Evolutionary conservation across 1,284 basidiomycete species (phyloP).

Genomic region (Trichosporon asahii): DNA sequence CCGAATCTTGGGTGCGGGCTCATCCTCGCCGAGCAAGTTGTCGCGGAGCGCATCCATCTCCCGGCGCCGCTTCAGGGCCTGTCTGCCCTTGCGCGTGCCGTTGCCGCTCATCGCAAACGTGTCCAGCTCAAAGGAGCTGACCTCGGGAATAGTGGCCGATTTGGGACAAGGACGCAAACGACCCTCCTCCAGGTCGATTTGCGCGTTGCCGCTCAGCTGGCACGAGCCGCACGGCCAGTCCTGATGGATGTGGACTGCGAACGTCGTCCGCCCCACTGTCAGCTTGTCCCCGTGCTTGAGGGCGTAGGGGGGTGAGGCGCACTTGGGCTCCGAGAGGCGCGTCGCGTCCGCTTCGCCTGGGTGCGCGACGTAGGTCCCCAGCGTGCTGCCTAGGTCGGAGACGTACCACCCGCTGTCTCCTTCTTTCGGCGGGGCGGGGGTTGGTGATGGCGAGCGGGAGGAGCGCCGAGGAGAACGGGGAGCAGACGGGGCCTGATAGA

Average conservation of each 20-base stretch:
- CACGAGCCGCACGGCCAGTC: conserved; percentile 49
- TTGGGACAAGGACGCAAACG: neutral
- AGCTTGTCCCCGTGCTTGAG: conserved; percentile 36
- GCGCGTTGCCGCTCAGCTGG: conserved; percentile 31
- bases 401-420: conserved; percentile 40
- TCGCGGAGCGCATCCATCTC: conserved; percentile 40
- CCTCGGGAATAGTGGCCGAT: neutral
- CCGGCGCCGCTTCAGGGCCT: conserved; percentile 23
- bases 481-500: neutral
- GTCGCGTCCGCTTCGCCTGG: conserved; percentile 19
- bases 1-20: neutral
- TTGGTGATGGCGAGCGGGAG: neutral
- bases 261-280: conserved; percentile 42
- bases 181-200: conserved; percentile 41
- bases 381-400: conserved; percentile 49
- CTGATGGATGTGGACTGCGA: conserved; percentile 42
- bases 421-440: conserved; percentile 7
- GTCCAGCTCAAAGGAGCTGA: neutral
- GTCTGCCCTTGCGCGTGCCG: conserved; percentile 12
- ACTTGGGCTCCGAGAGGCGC: conserved; percentile 35
- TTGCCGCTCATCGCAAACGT: neutral
- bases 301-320: conserved; percentile 34
- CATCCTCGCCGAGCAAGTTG: conserved; percentile 30
- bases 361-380: conserved; percentile 44
- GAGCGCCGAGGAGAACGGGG: conserved; percentile 25